These are phyloP conservation scores for Penicillium lividum DNA, from an alignment of 495 filamentous ascomycete genomes.

Conservation along the genomic window DNA sequence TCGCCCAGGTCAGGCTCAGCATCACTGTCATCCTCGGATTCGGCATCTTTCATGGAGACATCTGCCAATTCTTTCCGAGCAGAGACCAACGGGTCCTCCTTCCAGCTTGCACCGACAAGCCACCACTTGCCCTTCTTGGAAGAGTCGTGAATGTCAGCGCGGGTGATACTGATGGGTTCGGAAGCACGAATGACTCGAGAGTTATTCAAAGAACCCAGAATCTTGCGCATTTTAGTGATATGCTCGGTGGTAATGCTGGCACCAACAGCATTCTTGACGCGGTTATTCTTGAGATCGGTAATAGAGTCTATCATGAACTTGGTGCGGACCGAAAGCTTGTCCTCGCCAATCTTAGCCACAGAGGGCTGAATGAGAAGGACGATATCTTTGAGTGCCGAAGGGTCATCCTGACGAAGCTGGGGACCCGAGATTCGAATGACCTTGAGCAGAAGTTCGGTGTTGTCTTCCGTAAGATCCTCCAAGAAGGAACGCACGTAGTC, in stretches of 20 bases:
- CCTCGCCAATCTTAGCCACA: slow-evolving; percentile 63
- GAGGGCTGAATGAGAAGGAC: slow-evolving; percentile 75
- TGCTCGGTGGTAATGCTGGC: slow-evolving; percentile 71
- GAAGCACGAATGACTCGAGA: slow-evolving; percentile 65
- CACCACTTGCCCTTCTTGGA: slow-evolving; percentile 96
- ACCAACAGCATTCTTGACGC: slow-evolving; percentile 68
- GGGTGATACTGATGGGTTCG: slow-evolving; percentile 78
- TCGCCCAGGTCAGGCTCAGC: slow-evolving; percentile 65
- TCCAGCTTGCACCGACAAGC: slow-evolving; percentile 93
- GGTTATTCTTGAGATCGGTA: slow-evolving; percentile 91
- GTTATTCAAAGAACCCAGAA: slow-evolving; percentile 69
- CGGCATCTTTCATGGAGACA: slow-evolving; percentile 17
- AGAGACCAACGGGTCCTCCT: slow-evolving; percentile 45
- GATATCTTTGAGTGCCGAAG: slow-evolving; percentile 87
- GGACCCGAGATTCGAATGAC: slow-evolving; percentile 77
- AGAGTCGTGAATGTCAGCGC: slow-evolving; percentile 76
- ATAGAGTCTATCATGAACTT: slow-evolving; percentile 99
- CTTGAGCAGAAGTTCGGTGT: slow-evolving; percentile 86
- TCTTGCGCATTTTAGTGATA: slow-evolving; percentile 80
- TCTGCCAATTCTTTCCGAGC: slow-evolving; percentile 38
- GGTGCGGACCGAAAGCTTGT: slow-evolving; percentile 78
- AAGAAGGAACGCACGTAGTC: slow-evolving; percentile 85
- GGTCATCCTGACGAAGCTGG: slow-evolving; percentile 87
- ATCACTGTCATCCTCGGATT: slow-evolving; percentile 45
- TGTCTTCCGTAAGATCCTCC: slow-evolving; percentile 74